phyloP scores from a whole-genome alignment of 2,329 filamentous ascomycete genomes.

The Fusarium sulawesiense region DNA sequence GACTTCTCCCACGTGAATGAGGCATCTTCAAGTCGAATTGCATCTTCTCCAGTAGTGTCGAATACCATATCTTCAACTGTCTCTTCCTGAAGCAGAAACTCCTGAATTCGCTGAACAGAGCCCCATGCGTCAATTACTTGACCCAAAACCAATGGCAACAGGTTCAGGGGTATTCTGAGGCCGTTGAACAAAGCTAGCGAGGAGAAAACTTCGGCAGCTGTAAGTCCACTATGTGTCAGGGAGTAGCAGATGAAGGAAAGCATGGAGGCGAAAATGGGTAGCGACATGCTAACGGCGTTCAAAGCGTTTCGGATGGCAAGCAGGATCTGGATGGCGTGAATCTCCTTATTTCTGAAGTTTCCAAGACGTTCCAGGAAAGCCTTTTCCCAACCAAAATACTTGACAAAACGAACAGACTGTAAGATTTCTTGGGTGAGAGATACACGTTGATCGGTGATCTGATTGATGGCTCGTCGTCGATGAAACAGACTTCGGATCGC shows the following conservation, averaged over 20 bases:
- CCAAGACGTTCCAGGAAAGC: constrained; percentile 83
- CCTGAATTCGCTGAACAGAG: constrained; percentile 85
- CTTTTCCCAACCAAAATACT: constrained; percentile 95
- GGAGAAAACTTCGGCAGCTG: constrained; percentile 88
- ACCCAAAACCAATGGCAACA: constrained; percentile 87
- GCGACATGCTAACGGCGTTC: constrained; percentile 83
- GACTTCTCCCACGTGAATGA: constrained; percentile 89
- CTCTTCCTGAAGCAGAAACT: constrained; percentile 89
- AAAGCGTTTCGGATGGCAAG: constrained; percentile 87
- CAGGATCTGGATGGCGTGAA: constrained; percentile 84
- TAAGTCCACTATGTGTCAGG: constrained; percentile 72
- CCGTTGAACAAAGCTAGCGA: constrained; percentile 95
- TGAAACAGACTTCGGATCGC: constrained; percentile 82
- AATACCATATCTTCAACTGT: constrained; percentile 74
- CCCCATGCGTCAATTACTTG: constrained; percentile 91
- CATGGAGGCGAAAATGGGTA: constrained; percentile 96
- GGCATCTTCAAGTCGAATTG: constrained; percentile 77
- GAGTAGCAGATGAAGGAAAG: constrained; percentile 89
- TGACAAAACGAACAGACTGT: constrained; percentile 92
- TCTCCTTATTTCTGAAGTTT: constrained; percentile 79
- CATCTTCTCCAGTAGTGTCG: constrained; percentile 69
- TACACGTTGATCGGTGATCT: constrained; percentile 91
- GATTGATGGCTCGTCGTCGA: constrained; percentile 85
- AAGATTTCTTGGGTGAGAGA: constrained; percentile 92
- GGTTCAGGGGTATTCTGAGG: constrained; percentile 87